Conservation (phyloP, 2,329 filamentous ascomycete species). For the Kalmusia sp. region DNA sequence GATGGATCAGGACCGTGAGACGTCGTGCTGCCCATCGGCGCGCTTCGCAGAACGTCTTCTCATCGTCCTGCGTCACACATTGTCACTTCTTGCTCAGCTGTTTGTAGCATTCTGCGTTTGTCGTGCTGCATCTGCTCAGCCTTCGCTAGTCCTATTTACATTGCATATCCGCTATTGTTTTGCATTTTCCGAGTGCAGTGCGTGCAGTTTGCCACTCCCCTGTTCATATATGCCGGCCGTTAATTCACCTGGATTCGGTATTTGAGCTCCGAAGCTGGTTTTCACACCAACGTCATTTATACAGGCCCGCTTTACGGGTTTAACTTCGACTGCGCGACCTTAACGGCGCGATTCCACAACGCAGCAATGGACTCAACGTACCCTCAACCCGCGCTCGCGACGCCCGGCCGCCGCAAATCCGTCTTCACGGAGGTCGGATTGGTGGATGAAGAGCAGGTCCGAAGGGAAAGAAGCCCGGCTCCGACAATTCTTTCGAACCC, state of each 20-base stretch:
- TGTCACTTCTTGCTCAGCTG: conserved; percentile 5
- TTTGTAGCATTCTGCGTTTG: background rate
- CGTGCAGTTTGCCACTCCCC: conserved; percentile 17
- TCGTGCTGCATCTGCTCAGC: conserved; percentile 6
- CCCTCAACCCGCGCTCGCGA: conserved; percentile 29
- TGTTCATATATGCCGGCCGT: conserved; percentile 16
- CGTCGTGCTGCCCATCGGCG: background rate
- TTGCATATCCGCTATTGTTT: conserved; percentile 14
- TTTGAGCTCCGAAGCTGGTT: conserved; percentile 20
- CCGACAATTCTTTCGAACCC: conserved; percentile 26
- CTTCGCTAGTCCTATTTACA: conserved; percentile 17
- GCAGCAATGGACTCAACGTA: conserved; percentile 34
- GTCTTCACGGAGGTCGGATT: conserved; percentile 48
- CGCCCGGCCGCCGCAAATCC: conserved; percentile 35
- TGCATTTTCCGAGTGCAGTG: conserved; percentile 5
- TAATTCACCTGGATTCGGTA: conserved; percentile 12
- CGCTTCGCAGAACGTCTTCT: background rate
- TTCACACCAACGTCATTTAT: conserved; percentile 29
- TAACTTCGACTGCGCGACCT: background rate
- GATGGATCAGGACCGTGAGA: background rate
- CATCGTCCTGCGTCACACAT: conserved; percentile 1
- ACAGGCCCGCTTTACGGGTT: conserved; percentile 10
- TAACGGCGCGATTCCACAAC: conserved; percentile 14
- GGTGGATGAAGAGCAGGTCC: conserved; percentile 40
- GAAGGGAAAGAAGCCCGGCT: conserved; percentile 38